Base-by-base conservation (phyloP, 2,329 filamentous ascomycete species). In the Plenodomus lindquistii region DNA sequence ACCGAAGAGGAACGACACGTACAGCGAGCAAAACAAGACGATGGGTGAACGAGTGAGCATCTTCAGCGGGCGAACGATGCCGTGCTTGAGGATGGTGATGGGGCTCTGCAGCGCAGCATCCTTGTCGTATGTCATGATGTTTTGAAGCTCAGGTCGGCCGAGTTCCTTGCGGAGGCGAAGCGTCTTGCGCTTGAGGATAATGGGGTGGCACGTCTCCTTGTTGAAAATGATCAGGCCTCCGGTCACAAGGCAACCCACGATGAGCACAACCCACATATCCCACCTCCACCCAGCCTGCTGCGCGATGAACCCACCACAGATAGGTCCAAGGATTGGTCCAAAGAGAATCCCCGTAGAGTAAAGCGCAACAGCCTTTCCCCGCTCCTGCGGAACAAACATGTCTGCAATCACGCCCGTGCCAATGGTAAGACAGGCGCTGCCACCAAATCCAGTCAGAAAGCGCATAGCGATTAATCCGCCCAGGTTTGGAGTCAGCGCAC, bases 181-280 rank as follows among this genome's bases (percentile, higher is more conserved):
- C 0, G 88, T 74, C 86, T 72, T 72, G 62, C 87, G 87, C 29
- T 75, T 66, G 8, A 83, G 63, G 2, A 83, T 62, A 4, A 75
- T 61, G 0, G 74, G 70, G 3, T 73, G 73, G 57, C 81, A 81
- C 0, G 78, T 80, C 54, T 82, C 80, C 11, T 65, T 60, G 56
- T 76, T 65, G 50, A 75, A 65, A 35, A 77, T 44, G 42, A 79
- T 54, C 3, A 72, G 60, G 6, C 65, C 59, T 16, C 24, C 27
- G 2, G 64, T 66, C 11, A 71, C 29, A 8, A 66, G 22, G 3
- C 55, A 54, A 2, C 42, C 61, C 2, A 55, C 60, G 4, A 71
- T 69, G 40, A 71, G 55, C 0, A 66, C 55, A 8, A 72, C 62
- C 63, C 68, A 72, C 58, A 71, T 70, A 11, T 65, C 52, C 69